phyloP scores from a whole-genome alignment of 148 eudicot species.

The Suaeda aralocaspica region DNA sequence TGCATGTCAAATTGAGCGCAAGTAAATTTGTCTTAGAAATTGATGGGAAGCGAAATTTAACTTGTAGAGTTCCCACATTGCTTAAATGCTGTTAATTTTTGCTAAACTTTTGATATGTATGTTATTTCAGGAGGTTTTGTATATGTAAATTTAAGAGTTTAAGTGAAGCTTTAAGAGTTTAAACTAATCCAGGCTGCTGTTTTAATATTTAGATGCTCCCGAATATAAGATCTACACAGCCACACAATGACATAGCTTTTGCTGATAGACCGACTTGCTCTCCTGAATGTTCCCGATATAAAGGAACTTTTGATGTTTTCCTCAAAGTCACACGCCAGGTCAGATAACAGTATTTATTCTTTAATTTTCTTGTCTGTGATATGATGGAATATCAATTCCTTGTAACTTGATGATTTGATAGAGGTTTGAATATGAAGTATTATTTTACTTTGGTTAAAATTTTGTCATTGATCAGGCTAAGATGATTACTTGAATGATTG shows the following conservation, averaged over 20 bases:
- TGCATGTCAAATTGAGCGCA: too few species aligned
- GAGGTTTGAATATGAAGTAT: too few species aligned
- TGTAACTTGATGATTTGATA: too few species aligned
- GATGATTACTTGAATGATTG: background rate
- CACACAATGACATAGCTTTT: slow-evolving; percentile 33
- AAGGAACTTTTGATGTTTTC: slow-evolving; percentile 87
- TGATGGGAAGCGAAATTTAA: too few species aligned
- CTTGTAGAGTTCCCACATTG: too few species aligned
- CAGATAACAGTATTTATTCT: slow-evolving; percentile 18
- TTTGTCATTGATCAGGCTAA: background rate
- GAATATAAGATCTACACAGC: slow-evolving; percentile 38
- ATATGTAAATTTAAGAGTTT: background rate
- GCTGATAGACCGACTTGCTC: slow-evolving; percentile 42
- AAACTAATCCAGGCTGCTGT: slow-evolving; percentile 12
- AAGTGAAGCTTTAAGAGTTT: background rate
- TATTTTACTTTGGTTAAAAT: background rate
- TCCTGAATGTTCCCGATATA: slow-evolving; percentile 54
- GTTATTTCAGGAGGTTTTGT: background rate
- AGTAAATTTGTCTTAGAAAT: too few species aligned
- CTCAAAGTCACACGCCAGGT: slow-evolving; percentile 76
- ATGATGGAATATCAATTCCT: too few species aligned
- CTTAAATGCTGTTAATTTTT: too few species aligned
- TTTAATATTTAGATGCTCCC: slow-evolving; percentile 52
- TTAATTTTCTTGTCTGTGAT: background rate
- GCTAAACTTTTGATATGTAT: background rate